phyloP scores from a whole-genome alignment of 2,329 filamentous ascomycete species.

The Neonectria sp. region DNA sequence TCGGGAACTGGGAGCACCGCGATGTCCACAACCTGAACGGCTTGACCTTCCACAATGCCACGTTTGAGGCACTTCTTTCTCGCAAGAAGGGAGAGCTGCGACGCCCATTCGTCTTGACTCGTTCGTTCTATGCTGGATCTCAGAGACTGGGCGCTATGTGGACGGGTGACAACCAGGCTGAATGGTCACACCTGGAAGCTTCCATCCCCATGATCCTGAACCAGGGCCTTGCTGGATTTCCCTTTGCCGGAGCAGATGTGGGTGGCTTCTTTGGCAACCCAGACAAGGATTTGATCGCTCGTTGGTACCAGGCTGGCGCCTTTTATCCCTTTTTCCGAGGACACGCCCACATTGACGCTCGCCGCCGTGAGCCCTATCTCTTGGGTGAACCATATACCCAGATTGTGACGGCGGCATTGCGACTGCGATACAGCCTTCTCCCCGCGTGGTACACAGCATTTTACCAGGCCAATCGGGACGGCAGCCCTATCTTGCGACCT shows the following conservation, averaged over 20 bases:
- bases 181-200: slow-evolving; percentile 91
- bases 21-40: slow-evolving; percentile 97
- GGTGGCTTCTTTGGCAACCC: slow-evolving; percentile 99
- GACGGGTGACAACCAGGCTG: slow-evolving; percentile 97
- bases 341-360: slow-evolving; percentile 96
- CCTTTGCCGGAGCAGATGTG: slow-evolving; percentile 95
- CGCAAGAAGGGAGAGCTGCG: slow-evolving; percentile 89
- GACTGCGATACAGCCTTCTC: slow-evolving; percentile 89
- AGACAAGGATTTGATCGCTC: slow-evolving; percentile 88
- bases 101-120: slow-evolving; percentile 92
- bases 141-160: slow-evolving; percentile 96
- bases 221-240: slow-evolving; percentile 93
- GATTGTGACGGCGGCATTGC: slow-evolving; percentile 90
- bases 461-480: slow-evolving; percentile 86
- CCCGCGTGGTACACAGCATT: slow-evolving; percentile 98
- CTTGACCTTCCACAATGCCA: slow-evolving; percentile 95
- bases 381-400: slow-evolving; percentile 86
- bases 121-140: slow-evolving; percentile 91
- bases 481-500: slow-evolving; percentile 89
- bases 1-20: slow-evolving; percentile 94
- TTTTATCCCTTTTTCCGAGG: slow-evolving; percentile 99
- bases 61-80: slow-evolving; percentile 85
- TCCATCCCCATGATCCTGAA: slow-evolving; percentile 94
- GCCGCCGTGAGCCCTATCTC: slow-evolving; percentile 93
- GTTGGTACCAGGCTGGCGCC: slow-evolving; percentile 97